Evolutionary conservation across 176 grass and related monocot genomes (phyloP).

Genomic region (Bromus sterilis): DNA sequence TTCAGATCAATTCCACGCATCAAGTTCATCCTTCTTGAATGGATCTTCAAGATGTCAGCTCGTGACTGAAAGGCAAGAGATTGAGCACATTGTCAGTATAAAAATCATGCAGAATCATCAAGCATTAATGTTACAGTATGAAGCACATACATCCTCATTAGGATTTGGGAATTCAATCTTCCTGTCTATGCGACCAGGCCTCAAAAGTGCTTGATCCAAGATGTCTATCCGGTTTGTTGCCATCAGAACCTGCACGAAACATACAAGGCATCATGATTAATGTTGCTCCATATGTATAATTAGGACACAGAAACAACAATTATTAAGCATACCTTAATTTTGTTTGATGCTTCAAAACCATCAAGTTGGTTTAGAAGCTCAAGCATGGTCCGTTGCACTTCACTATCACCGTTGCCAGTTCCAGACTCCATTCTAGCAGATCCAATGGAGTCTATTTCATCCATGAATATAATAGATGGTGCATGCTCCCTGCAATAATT

Average conservation of each 20-base stretch:
- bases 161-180: conserved; percentile 99
- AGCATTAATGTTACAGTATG: background rate
- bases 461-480: conserved; percentile 99
- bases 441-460: conserved; percentile 97
- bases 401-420: conserved; percentile 89
- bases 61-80: conserved; percentile 61
- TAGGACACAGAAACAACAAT: background rate
- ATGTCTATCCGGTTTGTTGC: conserved; percentile 99
- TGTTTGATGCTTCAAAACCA: conserved; percentile 99
- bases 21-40: conserved; percentile 99
- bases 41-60: conserved; percentile 96
- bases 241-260: conserved; percentile 80
- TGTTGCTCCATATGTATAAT: background rate
- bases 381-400: conserved; percentile 99
- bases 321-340: conserved; percentile 65
- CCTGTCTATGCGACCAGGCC: conserved; percentile 95
- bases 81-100: conserved; percentile 14
- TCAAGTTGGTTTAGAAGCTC: conserved; percentile 99
- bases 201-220: conserved; percentile 93
- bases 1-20: conserved; percentile 99
- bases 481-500: conserved; percentile 73
- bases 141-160: conserved; percentile 73
- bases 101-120: background rate
- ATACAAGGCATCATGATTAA: conserved; percentile 8
- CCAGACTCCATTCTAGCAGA: conserved; percentile 97